phyloP scores from a whole-genome alignment of 2,329 filamentous ascomycete genomes.

The Arachnomyces sp. region DNA sequence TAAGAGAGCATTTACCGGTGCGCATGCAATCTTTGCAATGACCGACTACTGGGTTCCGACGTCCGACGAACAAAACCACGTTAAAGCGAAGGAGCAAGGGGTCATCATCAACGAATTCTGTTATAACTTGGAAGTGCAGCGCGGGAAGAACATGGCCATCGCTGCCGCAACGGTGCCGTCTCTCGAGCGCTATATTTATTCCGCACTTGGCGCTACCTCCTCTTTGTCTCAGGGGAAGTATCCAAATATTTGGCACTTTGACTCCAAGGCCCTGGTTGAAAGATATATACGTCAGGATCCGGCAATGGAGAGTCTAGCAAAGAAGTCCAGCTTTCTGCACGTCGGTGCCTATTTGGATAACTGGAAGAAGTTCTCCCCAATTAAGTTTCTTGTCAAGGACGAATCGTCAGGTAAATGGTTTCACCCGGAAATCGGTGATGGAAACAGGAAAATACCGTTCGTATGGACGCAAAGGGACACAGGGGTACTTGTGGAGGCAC shows the following conservation, averaged over 20 bases:
- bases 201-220: slow-evolving; percentile 44
- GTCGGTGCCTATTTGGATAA: slow-evolving; percentile 21
- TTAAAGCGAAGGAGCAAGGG: too few relatives aligned
- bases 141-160: slow-evolving; percentile 51
- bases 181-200: slow-evolving; percentile 45
- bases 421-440: too few relatives aligned
- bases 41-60: slow-evolving; percentile 31
- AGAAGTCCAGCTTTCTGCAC: slow-evolving; percentile 37
- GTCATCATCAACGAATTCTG: too few relatives aligned
- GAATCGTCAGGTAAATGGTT: too few relatives aligned
- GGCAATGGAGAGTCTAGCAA: slow-evolving; percentile 35
- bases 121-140: slow-evolving; percentile 43
- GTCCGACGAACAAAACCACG: too few relatives aligned
- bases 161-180: slow-evolving; percentile 40
- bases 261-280: slow-evolving; percentile 46
- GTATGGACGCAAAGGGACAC: too few relatives aligned
- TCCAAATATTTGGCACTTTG: slow-evolving; percentile 41
- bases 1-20: slow-evolving; percentile 29
- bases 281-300: slow-evolving; percentile 32
- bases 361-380: too few relatives aligned
- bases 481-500: too few relatives aligned
- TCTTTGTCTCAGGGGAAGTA: slow-evolving; percentile 42
- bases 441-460: too few relatives aligned
- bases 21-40: slow-evolving; percentile 37
- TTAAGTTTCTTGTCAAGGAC: too few relatives aligned